These are phyloP conservation scores for Hyaloscypha bicolor DNA, from an alignment of 495 filamentous ascomycete species.

Conservation along the genomic window DNA sequence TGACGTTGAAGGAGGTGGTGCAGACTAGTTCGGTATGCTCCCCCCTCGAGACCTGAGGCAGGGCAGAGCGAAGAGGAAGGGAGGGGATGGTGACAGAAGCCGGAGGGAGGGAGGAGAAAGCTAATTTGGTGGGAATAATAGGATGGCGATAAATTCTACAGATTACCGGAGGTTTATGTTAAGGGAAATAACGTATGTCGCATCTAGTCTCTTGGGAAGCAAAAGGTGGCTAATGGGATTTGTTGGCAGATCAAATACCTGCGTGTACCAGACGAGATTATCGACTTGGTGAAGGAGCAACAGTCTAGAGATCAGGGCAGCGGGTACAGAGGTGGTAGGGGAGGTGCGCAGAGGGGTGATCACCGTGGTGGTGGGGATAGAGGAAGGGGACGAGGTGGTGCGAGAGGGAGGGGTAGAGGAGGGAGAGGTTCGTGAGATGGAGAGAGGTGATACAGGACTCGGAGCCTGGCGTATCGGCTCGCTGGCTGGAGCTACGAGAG, in stretches of 20 bases:
- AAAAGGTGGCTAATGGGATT: conserved; percentile 5
- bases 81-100: not conserved
- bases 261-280: conserved; percentile 91
- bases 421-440: conserved; percentile 45
- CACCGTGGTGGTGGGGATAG: conserved; percentile 55
- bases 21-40: conserved; percentile 77
- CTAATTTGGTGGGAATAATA: conserved; percentile 17
- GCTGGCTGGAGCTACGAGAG: not conserved
- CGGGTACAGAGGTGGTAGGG: conserved; percentile 61
- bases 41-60: not conserved
- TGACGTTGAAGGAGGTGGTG: conserved; percentile 96
- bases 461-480: not conserved
- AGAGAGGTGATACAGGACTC: conserved; percentile 26
- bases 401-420: conserved; percentile 55
- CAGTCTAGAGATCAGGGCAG: conserved; percentile 66
- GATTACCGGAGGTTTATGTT: conserved; percentile 91
- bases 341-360: conserved; percentile 59
- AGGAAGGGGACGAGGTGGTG: conserved; percentile 55
- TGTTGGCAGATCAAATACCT: conserved; percentile 90
- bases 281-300: conserved; percentile 91
- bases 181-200: conserved; percentile 88
- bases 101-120: not conserved
- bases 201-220: not conserved
- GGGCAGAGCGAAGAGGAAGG: not conserved
- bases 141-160: conserved; percentile 92